phyloP scores from a whole-genome alignment of 108 stramenopile genomes.

The Licmophora abbreviata region DNA sequence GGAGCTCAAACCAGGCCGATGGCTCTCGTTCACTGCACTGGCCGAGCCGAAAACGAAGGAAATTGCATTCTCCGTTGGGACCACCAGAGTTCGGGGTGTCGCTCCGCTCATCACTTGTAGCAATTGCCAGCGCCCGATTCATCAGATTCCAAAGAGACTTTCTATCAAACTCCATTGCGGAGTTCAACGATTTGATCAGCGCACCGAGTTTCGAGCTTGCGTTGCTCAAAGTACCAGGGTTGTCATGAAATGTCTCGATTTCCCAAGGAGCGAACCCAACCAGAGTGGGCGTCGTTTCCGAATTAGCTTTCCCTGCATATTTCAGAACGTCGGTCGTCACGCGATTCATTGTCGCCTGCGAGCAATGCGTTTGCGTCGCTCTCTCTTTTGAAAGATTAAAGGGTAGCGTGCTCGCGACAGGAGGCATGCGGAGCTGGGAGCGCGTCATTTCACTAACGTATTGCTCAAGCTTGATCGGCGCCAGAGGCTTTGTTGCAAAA shows the following conservation, averaged over 20 bases:
- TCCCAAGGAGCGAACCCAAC: conserved; percentile 79
- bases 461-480: conserved; percentile 81
- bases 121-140: conserved; percentile 78
- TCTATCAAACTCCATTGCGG: conserved; percentile 84
- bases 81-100: conserved; percentile 58
- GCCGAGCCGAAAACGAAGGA: conserved; percentile 77
- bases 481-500: conserved; percentile 76
- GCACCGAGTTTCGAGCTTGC: conserved; percentile 63
- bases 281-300: conserved; percentile 65
- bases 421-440: conserved; percentile 45
- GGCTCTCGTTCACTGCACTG: conserved; percentile 85
- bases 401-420: conserved; percentile 63
- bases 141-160: conserved; percentile 87
- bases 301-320: conserved; percentile 69
- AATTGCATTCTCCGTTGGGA: conserved; percentile 65
- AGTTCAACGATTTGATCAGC: conserved; percentile 71
- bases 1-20: conserved; percentile 81
- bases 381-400: conserved; percentile 68
- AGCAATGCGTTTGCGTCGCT: conserved; percentile 78
- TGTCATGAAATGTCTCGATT: conserved; percentile 64
- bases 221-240: conserved; percentile 50
- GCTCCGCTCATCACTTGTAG: conserved; percentile 85
- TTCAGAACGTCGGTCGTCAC: conserved; percentile 71
- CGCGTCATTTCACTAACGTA: conserved; percentile 63
- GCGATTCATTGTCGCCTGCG: conserved; percentile 79